Evolutionary conservation across 495 filamentous ascomycete genomes (phyloP).

Genomic region (Penicillium malachiteum): DNA sequence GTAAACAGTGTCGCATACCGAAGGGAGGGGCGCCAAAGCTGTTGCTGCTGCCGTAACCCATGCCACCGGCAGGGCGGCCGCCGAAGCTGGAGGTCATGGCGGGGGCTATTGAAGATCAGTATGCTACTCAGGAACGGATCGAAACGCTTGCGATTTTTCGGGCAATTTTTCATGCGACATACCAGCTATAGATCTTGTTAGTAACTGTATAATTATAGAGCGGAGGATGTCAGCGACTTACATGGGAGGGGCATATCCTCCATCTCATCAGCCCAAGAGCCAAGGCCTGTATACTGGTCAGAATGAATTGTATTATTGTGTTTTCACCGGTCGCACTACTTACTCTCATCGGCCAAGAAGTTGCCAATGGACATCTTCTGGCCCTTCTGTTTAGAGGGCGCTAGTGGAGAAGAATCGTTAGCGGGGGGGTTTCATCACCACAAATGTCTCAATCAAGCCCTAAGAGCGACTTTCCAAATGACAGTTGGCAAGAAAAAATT

Average conservation of each 20-base stretch:
- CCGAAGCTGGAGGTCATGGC: slow-evolving; percentile 37
- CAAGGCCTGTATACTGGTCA: slow-evolving; percentile 62
- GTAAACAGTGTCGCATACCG: slow-evolving; percentile 7
- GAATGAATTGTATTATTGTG: slow-evolving; percentile 26
- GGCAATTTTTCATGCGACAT: slow-evolving; percentile 17
- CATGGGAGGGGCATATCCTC: slow-evolving; percentile 75
- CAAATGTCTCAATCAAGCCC: not conserved
- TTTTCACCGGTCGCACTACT: slow-evolving; percentile 28
- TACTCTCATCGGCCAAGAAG: slow-evolving; percentile 87
- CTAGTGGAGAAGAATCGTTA: slow-evolving; percentile 44
- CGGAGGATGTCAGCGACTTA: slow-evolving; percentile 45
- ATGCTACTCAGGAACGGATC: slow-evolving; percentile 1
- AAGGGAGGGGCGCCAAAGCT: slow-evolving; percentile 16
- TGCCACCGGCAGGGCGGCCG: slow-evolving; percentile 45
- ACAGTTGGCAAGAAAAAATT: not conserved
- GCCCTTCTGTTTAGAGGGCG: slow-evolving; percentile 80
- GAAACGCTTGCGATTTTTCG: not conserved
- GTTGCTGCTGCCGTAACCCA: slow-evolving; percentile 43
- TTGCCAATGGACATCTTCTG: slow-evolving; percentile 92
- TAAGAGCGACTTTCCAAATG: not conserved
- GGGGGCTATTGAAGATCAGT: slow-evolving; percentile 29
- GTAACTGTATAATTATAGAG: slow-evolving; percentile 9
- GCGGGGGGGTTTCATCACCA: slow-evolving; percentile 4
- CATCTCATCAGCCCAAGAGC: slow-evolving; percentile 98
- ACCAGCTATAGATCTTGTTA: slow-evolving; percentile 38